phyloP scores from a whole-genome alignment of 495 filamentous ascomycete genomes.

The Penicillium lagena region DNA sequence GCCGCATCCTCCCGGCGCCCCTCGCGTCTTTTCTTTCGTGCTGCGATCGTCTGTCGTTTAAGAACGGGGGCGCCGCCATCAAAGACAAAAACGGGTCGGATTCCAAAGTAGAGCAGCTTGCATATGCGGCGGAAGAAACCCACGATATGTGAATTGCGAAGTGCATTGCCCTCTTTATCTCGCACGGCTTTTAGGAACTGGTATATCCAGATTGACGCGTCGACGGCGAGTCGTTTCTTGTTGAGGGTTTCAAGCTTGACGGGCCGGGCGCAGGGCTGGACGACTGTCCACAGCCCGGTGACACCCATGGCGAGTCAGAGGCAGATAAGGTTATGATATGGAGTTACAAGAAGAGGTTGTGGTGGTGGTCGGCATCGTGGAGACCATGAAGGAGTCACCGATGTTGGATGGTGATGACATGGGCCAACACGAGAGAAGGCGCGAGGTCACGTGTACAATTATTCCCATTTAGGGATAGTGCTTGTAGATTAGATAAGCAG shows the following conservation, averaged over 20 bases:
- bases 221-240: conserved; percentile 88
- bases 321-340: background rate
- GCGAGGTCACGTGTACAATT: conserved; percentile 25
- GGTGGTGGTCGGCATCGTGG: no score
- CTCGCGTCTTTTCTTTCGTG: conserved; percentile 72
- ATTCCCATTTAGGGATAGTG: conserved; percentile 14
- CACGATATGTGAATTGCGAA: conserved; percentile 90
- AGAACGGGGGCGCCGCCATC: conserved; percentile 89
- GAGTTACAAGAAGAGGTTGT: no score
- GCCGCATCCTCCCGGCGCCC: conserved; percentile 89
- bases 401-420: no score
- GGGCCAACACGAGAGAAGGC: conserved; percentile 8
- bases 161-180: conserved; percentile 94
- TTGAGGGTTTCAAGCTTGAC: conserved; percentile 95
- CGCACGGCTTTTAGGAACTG: conserved; percentile 98
- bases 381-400: no score
- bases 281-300: conserved; percentile 90
- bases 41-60: conserved; percentile 84
- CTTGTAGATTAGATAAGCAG: background rate
- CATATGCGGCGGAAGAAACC: conserved; percentile 98
- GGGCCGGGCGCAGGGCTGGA: conserved; percentile 76
- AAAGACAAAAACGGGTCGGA: conserved; percentile 95
- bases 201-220: conserved; percentile 99
- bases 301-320: conserved; percentile 70
- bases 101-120: conserved; percentile 94